Percentiles rank a stretch among this genome's conserved stretches.
Evolutionary conservation across 2,329 filamentous ascomycete genomes (phyloP).

Genomic region (Ophiosphaerella narmari): DNA sequence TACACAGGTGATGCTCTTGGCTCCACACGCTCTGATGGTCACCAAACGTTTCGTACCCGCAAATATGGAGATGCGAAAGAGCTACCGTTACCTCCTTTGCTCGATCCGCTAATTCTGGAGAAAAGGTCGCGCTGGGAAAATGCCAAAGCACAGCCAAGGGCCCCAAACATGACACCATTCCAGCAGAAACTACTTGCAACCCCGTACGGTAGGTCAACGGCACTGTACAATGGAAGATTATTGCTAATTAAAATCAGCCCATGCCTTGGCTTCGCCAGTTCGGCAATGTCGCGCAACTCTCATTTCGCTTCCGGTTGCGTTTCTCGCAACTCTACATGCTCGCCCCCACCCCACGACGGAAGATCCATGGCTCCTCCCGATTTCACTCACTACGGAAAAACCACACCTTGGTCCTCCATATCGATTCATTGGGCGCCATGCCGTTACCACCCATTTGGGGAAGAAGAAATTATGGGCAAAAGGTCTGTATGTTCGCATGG

Average conservation of each 20-base stretch:
- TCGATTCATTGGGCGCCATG: slow-evolving; percentile 24
- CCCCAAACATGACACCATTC: slow-evolving; percentile 53
- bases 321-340: slow-evolving; percentile 66
- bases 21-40: slow-evolving; percentile 36
- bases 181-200: slow-evolving; percentile 65
- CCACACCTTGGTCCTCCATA: slow-evolving; percentile 30
- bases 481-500: slow-evolving; percentile 30
- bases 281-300: slow-evolving; percentile 61
- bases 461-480: slow-evolving; percentile 28
- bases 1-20: slow-evolving; percentile 31
- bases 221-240: background rate
- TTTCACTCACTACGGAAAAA: slow-evolving; percentile 28
- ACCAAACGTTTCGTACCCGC: slow-evolving; percentile 39
- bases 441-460: slow-evolving; percentile 21
- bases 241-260: slow-evolving; percentile 52
- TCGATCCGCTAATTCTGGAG: slow-evolving; percentile 50
- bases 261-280: slow-evolving; percentile 64
- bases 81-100: slow-evolving; percentile 55
- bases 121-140: slow-evolving; percentile 45
- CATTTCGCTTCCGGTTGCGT: slow-evolving; percentile 60
- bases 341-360: slow-evolving; percentile 60
- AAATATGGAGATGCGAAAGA: slow-evolving; percentile 35
- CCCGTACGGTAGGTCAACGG: slow-evolving; percentile 60
- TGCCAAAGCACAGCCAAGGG: slow-evolving; percentile 49
- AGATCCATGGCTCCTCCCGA: slow-evolving; percentile 62